Conservation (phyloP, 2,329 filamentous ascomycete species). For the Boeremia exigua region DNA sequence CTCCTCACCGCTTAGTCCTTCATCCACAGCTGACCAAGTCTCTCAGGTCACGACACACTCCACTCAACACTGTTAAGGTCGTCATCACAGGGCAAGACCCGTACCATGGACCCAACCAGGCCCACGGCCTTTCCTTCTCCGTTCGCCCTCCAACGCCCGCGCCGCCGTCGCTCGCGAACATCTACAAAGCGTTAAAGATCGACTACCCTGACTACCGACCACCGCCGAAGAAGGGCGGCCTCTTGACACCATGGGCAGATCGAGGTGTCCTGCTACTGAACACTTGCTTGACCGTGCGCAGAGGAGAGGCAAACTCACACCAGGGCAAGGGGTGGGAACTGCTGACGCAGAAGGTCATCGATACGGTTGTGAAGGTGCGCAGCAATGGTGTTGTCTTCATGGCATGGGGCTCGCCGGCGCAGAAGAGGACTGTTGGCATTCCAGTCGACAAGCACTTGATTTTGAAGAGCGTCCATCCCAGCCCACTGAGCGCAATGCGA, state of each 20-base stretch:
- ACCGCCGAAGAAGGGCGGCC: slow-evolving; percentile 78
- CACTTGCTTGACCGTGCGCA: slow-evolving; percentile 90
- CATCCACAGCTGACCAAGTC: slow-evolving; percentile 5
- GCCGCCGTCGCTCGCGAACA: slow-evolving; percentile 90
- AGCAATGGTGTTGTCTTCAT: slow-evolving; percentile 88
- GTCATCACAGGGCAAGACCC: slow-evolving; percentile 97
- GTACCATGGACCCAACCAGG: slow-evolving; percentile 95
- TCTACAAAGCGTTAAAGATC: slow-evolving; percentile 85
- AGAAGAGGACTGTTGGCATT: slow-evolving; percentile 76
- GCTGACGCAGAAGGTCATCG: slow-evolving; percentile 91
- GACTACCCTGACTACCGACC: slow-evolving; percentile 82
- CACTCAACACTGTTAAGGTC: slow-evolving; percentile 84
- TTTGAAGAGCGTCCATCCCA: slow-evolving; percentile 87
- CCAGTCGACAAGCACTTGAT: slow-evolving; percentile 79
- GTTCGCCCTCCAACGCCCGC: slow-evolving; percentile 87
- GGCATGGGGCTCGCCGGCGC: slow-evolving; percentile 89
- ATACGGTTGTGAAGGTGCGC: slow-evolving; percentile 79
- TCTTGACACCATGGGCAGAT: slow-evolving; percentile 92
- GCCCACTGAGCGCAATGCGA: slow-evolving; percentile 81
- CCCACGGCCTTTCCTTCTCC: slow-evolving; percentile 94
- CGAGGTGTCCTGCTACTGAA: slow-evolving; percentile 92
- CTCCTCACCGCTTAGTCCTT: background rate
- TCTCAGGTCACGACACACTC: slow-evolving; percentile 87
- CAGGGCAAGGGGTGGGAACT: slow-evolving; percentile 87
- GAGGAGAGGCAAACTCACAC: slow-evolving; percentile 86